Evolutionary conservation across 169 alveolate species (phyloP).

Genomic region (Plasmodium sp.): DNA sequence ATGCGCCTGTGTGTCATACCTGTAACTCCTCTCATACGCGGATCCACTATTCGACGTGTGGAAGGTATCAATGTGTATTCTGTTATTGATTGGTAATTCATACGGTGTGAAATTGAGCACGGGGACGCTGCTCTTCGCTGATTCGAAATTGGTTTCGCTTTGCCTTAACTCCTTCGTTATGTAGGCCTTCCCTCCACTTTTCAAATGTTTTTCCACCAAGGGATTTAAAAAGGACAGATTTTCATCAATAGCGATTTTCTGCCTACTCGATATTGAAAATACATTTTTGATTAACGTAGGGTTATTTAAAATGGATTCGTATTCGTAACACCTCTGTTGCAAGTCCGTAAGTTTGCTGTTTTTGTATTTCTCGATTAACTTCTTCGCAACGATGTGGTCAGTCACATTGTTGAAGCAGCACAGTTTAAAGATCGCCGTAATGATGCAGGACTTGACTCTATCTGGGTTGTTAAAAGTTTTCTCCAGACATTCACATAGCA

Average conservation of each 20-base stretch:
- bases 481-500: conserved; percentile 71
- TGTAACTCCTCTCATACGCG: conserved; percentile 12
- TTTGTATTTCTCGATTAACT: conserved; percentile 65
- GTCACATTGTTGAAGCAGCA: conserved; percentile 54
- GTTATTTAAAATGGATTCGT: conserved; percentile 53
- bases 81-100: conserved; percentile 64
- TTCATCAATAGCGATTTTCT: conserved; percentile 52
- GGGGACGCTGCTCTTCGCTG: conserved; percentile 3
- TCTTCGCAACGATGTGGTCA: conserved; percentile 58
- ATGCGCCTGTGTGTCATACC: neutral
- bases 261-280: conserved; percentile 13
- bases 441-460: conserved; percentile 68
- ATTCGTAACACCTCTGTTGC: conserved; percentile 73
- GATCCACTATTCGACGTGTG: conserved; percentile 4
- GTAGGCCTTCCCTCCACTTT: conserved; percentile 65
- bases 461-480: conserved; percentile 53
- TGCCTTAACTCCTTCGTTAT: conserved; percentile 56
- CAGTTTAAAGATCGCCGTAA: conserved; percentile 70
- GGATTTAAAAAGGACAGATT: conserved; percentile 53
- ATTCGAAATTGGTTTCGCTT: conserved; percentile 10
- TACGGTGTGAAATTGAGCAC: conserved; percentile 65
- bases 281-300: conserved; percentile 45
- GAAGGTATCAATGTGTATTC: conserved; percentile 10
- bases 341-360: conserved; percentile 44
- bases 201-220: conserved; percentile 43